Percentiles rank a stretch among this genome's conserved stretches.
phyloP scores from a whole-genome alignment of 108 stramenopile species.

The Fragilaria crotonensis region DNA sequence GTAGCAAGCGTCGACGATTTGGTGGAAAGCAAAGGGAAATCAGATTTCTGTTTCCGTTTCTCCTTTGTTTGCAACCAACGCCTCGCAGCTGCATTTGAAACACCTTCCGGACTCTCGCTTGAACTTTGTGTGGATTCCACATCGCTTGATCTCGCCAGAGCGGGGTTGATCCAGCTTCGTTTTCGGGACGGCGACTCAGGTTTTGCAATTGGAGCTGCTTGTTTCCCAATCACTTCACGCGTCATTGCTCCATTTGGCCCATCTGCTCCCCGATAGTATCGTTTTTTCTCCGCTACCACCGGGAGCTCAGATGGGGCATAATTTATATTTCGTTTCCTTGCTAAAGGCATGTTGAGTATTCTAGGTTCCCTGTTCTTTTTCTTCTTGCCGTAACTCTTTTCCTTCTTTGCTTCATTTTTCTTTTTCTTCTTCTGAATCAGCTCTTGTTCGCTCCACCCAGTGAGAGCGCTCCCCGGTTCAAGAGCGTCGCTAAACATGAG shows the following conservation, averaged over 20 bases:
- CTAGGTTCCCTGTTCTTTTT: constrained; percentile 3
- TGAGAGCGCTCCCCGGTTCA: background rate
- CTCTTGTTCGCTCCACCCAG: constrained; percentile 6
- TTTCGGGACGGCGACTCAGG: background rate
- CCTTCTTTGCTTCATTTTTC: background rate
- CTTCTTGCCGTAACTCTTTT: constrained; percentile 1
- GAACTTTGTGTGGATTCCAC: background rate
- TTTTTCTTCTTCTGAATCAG: background rate
- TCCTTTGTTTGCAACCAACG: background rate
- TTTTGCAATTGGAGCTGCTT: background rate
- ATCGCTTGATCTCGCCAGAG: background rate
- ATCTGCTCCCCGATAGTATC: background rate
- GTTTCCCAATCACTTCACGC: background rate
- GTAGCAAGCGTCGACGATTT: background rate
- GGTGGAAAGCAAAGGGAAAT: background rate
- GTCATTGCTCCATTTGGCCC: background rate
- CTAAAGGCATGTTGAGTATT: background rate
- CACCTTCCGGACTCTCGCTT: background rate
- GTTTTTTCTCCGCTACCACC: background rate
- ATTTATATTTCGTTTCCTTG: background rate
- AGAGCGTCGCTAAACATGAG: constrained; percentile 1
- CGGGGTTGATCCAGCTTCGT: background rate
- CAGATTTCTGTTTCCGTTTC: background rate
- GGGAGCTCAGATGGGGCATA: background rate
- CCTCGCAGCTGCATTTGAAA: background rate